Conservation (phyloP, 768 basidiomycete genomes). For the Brasilioporus rufonigricans region DNA sequence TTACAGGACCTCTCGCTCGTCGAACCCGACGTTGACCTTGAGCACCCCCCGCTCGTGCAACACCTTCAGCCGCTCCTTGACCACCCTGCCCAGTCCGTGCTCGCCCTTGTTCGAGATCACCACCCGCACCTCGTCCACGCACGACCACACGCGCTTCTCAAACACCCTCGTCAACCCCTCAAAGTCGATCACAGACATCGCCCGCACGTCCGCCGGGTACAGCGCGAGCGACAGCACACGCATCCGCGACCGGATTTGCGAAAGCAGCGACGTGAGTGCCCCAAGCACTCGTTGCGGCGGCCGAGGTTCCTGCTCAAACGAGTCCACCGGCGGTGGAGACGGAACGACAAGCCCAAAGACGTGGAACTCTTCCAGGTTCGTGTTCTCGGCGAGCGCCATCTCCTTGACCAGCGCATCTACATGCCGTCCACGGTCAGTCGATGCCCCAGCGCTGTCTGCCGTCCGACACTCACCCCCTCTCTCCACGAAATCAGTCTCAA, state of each 20-base stretch:
- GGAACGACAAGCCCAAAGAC: constrained; percentile 33
- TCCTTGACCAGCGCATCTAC: constrained; percentile 27
- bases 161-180: constrained; percentile 28
- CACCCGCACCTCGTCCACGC: constrained; percentile 26
- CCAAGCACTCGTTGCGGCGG: constrained; percentile 15
- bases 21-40: constrained; percentile 30
- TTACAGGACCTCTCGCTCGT: constrained; percentile 31
- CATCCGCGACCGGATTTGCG: constrained; percentile 28
- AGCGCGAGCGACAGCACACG: constrained; percentile 31
- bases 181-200: constrained; percentile 29
- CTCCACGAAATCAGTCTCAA: constrained; percentile 30
- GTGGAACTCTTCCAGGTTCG: constrained; percentile 28
- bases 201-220: constrained; percentile 31
- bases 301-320: constrained; percentile 16
- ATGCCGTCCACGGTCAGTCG: constrained; percentile 8
- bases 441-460: too few species aligned
- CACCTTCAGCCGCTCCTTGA: constrained; percentile 19
- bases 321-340: constrained; percentile 26
- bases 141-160: constrained; percentile 20
- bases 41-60: constrained; percentile 28
- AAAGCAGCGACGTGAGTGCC: constrained; percentile 26
- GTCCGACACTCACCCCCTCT: constrained; percentile 25
- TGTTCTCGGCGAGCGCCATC: constrained; percentile 26
- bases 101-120: constrained; percentile 33
- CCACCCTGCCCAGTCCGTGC: constrained; percentile 22